Percentiles rank a stretch among this genome's conserved stretches.
These are phyloP conservation scores for Venturia aucupariae DNA, from an alignment of 2,329 filamentous ascomycete species.

Conservation along the genomic window DNA sequence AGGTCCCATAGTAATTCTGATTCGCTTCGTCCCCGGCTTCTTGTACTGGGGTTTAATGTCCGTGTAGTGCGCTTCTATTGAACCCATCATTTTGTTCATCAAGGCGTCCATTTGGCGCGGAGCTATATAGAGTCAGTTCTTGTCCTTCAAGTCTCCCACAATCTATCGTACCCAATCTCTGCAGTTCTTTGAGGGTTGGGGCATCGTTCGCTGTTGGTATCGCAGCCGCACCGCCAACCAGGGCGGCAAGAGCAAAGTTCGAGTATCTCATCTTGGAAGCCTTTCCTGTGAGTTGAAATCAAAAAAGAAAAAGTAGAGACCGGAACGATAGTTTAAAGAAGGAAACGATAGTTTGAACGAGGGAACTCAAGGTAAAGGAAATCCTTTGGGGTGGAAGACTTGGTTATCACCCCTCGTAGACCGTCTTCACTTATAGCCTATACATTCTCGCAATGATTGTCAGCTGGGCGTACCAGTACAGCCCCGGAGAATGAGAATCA, in stretches of 20 bases:
- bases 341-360: no score
- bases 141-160: neutral
- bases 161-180: neutral
- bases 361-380: no score
- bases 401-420: no score
- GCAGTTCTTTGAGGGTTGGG: neutral
- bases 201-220: neutral
- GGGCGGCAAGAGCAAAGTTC: neutral
- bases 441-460: neutral
- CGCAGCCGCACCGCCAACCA: neutral
- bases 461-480: neutral
- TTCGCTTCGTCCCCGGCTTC: neutral
- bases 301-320: neutral
- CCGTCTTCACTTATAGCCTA: neutral
- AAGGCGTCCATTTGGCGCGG: neutral
- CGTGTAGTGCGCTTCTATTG: neutral
- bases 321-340: neutral
- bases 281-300: neutral
- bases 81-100: neutral
- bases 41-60: neutral
- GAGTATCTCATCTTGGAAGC: neutral
- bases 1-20: neutral
- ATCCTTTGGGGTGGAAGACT: no score
- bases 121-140: neutral
- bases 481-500: neutral